These are phyloP conservation scores for Lodderomyces orthopsilosis DNA, from an alignment of 1,139 yeast genomes.

Conservation along the genomic window DNA sequence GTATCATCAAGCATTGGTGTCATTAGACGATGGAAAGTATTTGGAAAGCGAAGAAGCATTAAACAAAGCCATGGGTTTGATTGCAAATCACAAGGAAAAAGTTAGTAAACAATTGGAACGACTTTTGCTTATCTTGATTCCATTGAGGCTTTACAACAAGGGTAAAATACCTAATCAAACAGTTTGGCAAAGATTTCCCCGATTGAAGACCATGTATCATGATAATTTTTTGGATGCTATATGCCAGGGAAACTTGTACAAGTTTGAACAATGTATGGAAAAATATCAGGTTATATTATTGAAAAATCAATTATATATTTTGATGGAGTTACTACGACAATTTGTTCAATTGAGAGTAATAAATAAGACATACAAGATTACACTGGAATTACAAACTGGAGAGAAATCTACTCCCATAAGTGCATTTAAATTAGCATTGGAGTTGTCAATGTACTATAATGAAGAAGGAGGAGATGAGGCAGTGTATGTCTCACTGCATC, in stretches of 20 bases:
- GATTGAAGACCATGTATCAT: conserved; percentile 42
- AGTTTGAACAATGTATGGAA: conserved; percentile 45
- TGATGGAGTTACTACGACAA: conserved; percentile 53
- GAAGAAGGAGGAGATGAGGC: conserved; percentile 3
- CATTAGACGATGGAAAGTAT: conserved; percentile 63
- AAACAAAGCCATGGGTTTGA: conserved; percentile 42
- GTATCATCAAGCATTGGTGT: conserved; percentile 64
- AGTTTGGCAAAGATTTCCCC: conserved; percentile 47
- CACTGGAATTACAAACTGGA: conserved; percentile 17
- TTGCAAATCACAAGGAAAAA: conserved; percentile 15
- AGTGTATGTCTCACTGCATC: background rate
- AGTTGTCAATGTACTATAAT: conserved; percentile 25
- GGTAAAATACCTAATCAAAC: conserved; percentile 37
- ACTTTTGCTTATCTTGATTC: conserved; percentile 52
- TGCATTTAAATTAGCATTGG: conserved; percentile 48
- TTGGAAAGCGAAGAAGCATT: conserved; percentile 48
- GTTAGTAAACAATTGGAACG: conserved; percentile 28
- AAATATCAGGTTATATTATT: conserved; percentile 52
- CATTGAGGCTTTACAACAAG: conserved; percentile 47
- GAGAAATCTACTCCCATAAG: conserved; percentile 43
- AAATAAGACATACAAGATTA: conserved; percentile 42
- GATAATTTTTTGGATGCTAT: conserved; percentile 49
- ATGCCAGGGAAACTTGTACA: conserved; percentile 51
- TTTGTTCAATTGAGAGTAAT: conserved; percentile 54
- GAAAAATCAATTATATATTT: conserved; percentile 59